Evolutionary conservation across 106 monocot species (phyloP).

Genomic region (Vanilla planifolia): DNA sequence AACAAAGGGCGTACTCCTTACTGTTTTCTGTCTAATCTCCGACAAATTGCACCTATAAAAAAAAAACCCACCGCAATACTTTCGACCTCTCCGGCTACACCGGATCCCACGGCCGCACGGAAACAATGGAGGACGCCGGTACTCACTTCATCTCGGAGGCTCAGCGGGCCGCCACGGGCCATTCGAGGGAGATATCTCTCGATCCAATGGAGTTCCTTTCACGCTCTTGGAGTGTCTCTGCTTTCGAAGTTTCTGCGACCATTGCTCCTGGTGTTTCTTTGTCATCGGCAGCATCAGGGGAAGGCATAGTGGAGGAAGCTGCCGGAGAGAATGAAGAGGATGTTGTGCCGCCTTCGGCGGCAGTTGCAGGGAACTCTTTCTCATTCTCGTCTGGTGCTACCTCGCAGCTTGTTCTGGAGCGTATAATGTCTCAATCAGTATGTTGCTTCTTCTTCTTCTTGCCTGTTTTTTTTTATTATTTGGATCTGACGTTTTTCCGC

Average conservation of each 20-base stretch:
- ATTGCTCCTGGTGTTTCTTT: not conserved
- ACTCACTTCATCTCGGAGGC: not conserved
- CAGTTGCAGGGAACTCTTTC: conserved; percentile 35
- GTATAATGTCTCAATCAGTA: conserved; percentile 81
- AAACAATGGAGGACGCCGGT: not conserved
- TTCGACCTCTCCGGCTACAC: not conserved
- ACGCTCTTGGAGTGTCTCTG: conserved; percentile 53
- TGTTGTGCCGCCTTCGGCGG: conserved; percentile 1
- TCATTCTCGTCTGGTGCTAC: conserved; percentile 62
- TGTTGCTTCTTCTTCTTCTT: not conserved
- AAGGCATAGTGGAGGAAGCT: conserved; percentile 18
- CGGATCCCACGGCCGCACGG: not conserved
- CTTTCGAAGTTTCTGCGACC: conserved; percentile 32
- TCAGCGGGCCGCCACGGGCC: not conserved
- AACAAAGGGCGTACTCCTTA: too few relatives aligned
- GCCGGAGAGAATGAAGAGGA: conserved; percentile 12
- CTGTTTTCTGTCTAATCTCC: too few relatives aligned
- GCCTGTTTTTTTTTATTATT: not conserved
- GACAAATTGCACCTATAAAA: too few relatives aligned
- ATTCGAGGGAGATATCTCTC: not conserved
- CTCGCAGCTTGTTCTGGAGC: conserved; percentile 64
- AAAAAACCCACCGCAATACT: too few relatives aligned
- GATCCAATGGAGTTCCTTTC: conserved; percentile 70
- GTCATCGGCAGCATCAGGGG: not conserved
- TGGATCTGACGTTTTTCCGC: too few relatives aligned